Percentiles rank a stretch among this genome's conserved stretches.
Conservation (phyloP, 2,329 filamentous ascomycete genomes). For the Verticillium isaacii region DNA sequence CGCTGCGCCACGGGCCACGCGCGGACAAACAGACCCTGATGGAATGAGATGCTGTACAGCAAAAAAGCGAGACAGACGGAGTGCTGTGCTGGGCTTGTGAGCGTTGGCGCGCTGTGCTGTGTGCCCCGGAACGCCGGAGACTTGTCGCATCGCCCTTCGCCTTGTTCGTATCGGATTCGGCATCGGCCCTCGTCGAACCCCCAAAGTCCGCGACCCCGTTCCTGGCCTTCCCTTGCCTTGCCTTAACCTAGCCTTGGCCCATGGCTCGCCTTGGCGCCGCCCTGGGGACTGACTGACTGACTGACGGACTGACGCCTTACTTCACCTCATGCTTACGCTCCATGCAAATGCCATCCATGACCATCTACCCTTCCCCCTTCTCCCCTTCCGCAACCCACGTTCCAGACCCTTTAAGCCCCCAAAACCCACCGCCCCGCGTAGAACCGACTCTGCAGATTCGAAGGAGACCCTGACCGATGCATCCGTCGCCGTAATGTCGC, state of each 20-base stretch:
- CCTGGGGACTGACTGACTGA: neutral
- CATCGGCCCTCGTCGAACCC: neutral
- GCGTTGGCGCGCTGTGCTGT: too few species aligned
- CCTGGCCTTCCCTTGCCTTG: neutral
- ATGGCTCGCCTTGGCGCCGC: neutral
- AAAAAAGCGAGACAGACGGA: too few species aligned
- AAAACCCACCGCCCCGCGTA: neutral
- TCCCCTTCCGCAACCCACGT: neutral
- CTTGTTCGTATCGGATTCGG: neutral
- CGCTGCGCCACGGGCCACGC: neutral
- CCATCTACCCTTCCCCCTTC: neutral
- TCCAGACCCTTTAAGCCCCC: neutral
- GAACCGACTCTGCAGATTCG: neutral
- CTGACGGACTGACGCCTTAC: neutral
- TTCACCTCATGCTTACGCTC: neutral
- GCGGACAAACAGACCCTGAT: neutral
- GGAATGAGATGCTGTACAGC: neutral
- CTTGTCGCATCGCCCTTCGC: neutral
- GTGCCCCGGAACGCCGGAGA: neutral
- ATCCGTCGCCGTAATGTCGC: conserved; percentile 1
- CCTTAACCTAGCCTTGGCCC: neutral
- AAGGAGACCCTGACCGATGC: neutral
- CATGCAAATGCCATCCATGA: neutral
- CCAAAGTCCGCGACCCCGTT: neutral
- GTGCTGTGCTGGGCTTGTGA: too few species aligned